These are phyloP conservation scores for Aspergillus fumigatiaffinis DNA, from an alignment of 2,329 filamentous ascomycete genomes.

Conservation along the genomic window DNA sequence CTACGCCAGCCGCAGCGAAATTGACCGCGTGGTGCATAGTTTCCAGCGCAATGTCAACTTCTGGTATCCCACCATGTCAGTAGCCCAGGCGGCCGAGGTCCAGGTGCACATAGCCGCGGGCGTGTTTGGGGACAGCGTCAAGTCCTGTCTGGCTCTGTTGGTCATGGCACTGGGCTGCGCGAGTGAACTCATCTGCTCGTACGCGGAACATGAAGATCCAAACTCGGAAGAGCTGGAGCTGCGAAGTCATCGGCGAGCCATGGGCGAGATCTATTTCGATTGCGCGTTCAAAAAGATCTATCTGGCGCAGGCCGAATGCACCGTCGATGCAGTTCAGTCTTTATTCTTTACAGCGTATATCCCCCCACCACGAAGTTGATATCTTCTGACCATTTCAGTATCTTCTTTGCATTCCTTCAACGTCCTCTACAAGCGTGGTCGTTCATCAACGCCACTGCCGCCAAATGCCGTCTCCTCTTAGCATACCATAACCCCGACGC, in stretches of 20 bases:
- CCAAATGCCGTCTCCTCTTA: slow-evolving; percentile 49
- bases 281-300: slow-evolving; percentile 46
- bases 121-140: slow-evolving; percentile 35
- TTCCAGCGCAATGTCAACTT: slow-evolving; percentile 51
- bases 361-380: not conserved
- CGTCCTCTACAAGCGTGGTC: slow-evolving; percentile 52
- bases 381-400: slow-evolving; percentile 16
- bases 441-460: slow-evolving; percentile 48
- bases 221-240: slow-evolving; percentile 26
- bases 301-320: slow-evolving; percentile 46
- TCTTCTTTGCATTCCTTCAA: slow-evolving; percentile 51
- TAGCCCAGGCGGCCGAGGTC: slow-evolving; percentile 33
- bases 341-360: slow-evolving; percentile 50
- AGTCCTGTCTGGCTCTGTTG: slow-evolving; percentile 44
- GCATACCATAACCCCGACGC: slow-evolving; percentile 40
- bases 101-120: slow-evolving; percentile 31
- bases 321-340: slow-evolving; percentile 47
- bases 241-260: slow-evolving; percentile 29
- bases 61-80: slow-evolving; percentile 52
- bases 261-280: slow-evolving; percentile 46
- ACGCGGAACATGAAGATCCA: slow-evolving; percentile 16
- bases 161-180: slow-evolving; percentile 49
- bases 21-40: slow-evolving; percentile 40
- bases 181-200: slow-evolving; percentile 36
- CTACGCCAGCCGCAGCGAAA: slow-evolving; percentile 41